Conservation (phyloP, 2,329 filamentous ascomycete genomes). For the Colletotrichum coccodes region DNA sequence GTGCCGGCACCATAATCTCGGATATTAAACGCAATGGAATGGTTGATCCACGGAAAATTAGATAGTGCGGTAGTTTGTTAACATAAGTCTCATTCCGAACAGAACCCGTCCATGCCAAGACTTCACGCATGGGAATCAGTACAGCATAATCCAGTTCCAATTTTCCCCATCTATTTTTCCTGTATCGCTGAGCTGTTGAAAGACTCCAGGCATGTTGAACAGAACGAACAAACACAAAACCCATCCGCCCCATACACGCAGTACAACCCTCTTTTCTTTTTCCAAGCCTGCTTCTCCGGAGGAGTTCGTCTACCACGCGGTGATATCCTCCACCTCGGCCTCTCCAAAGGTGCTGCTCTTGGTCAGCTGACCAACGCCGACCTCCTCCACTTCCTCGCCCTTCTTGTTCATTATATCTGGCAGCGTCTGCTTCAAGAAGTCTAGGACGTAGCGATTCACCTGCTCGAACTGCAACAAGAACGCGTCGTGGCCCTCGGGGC, state of each 20-base stretch:
- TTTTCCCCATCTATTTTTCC: slow-evolving; percentile 14
- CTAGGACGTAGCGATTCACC: slow-evolving; percentile 87
- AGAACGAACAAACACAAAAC: neutral
- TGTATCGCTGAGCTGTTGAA: slow-evolving; percentile 31
- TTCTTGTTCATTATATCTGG: slow-evolving; percentile 86
- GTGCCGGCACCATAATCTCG: neutral
- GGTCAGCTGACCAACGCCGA: slow-evolving; percentile 70
- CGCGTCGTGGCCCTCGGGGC: slow-evolving; percentile 94
- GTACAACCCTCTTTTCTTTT: neutral
- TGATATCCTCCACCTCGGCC: slow-evolving; percentile 95
- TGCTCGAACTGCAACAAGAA: slow-evolving; percentile 98
- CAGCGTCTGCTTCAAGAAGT: slow-evolving; percentile 83
- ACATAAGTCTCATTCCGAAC: neutral
- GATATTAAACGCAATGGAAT: neutral
- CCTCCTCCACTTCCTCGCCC: slow-evolving; percentile 54
- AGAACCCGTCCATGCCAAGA: neutral
- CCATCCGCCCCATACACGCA: too few relatives aligned
- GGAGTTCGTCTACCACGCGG: slow-evolving; percentile 78
- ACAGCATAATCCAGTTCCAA: neutral
- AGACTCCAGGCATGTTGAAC: slow-evolving; percentile 26
- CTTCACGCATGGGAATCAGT: neutral
- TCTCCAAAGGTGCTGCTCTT: slow-evolving; percentile 96
- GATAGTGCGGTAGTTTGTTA: neutral
- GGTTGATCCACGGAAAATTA: neutral
- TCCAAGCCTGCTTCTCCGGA: neutral